Evolutionary conservation across 2,329 filamentous ascomycete species (phyloP), one percentile per base, ranked within the genome.

Genomic region (Sporothrix pallida): DNA sequence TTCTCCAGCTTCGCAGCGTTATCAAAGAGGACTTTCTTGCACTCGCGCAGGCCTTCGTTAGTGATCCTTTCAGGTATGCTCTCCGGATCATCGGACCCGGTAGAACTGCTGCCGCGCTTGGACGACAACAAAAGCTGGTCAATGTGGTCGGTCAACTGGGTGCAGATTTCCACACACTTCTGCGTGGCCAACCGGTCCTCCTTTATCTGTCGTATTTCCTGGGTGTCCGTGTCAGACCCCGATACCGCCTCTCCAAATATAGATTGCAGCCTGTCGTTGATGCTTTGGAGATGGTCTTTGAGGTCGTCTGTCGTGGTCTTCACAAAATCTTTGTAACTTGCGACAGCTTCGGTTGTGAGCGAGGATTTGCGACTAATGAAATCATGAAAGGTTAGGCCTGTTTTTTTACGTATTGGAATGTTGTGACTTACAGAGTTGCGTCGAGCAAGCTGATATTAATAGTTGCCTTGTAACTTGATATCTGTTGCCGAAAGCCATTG

Each of bases 321-420:
- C 62, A 67, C 62, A 23, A 67, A n/a, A 20, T 67, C 62, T 67
- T 67, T 67, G 62, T 48, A 67, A 23, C 62, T 20, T 67, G 37
- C 62, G 20, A 48, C 44, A 44, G 37, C 17, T 48, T 67, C 62
- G n/a, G 62, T 37, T 23, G 62, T 67, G 37, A 48, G 37, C 17
- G 62, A 67, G 42, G 62, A 67, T 48, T 67, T 67, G n/a, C 62
- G 62, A 67, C 62, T 67, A 67, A 62, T 42, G 15, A 62, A 31
- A 31, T 37, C 10, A 62, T 62, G 26, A 62, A 62, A 62, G 58
- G 31, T 62, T 62, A 62, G 58, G 26, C 26, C 58, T 62, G 58
- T 17, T 42, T 42, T 42, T 13, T 5, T 62, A 42, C 58, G 58
- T 62, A 62, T 37, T 15, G 58, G 3, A 37, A 62, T 62, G 58